Base-by-base conservation (phyloP, 108 stramenopile species). In the Skeletonema costatum region DNA sequence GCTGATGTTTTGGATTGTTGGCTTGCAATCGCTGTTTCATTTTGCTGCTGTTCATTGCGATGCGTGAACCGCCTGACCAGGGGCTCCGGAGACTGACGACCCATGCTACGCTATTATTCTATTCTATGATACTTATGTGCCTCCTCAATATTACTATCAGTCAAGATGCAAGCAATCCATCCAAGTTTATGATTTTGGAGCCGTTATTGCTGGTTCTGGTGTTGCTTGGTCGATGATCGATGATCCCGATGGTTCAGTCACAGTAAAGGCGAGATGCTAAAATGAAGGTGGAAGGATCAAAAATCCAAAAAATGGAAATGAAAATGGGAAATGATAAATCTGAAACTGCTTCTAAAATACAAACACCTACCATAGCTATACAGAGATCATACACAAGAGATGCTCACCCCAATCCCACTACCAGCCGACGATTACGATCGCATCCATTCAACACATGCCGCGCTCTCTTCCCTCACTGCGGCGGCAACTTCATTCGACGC, bases 361-460 rank as follows among this genome's bases (percentile, higher is more conserved):
- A n/a, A n/a, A n/a, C n/a, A n/a, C n/a, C n/a, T n/a, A n/a, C n/a
- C n/a, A n/a, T n/a, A n/a, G n/a, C n/a, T n/a, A n/a, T n/a, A n/a
- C n/a, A n/a, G n/a, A 25, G 25, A 25, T 25, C 25, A 25, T 25
- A 25, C 25, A 25, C 25, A 25, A 25, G 25, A 25, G 9, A 64
- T 64, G 63, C 63, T 39, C 32, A 63, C 78, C 30, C 73, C 73
- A 38, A 80, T 83, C 17, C 82, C 82, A 41, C 74, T 83, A 62
- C 78, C 84, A 14, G 59, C 80, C 32, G 80, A 85, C 75, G 77
- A 85, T 42, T 66, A 60, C 70, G 84, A 85, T 53, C 80, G 59
- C 36, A 62, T 56, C 39, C 84, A 85, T 68, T 62, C 84, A 8
- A 51, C 58, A 5, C 62, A 71, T 50, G 75, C 72, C 2, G 48